Base-by-base conservation (phyloP, 2,329 filamentous ascomycete species). In the Botryotinia calthae region DNA sequence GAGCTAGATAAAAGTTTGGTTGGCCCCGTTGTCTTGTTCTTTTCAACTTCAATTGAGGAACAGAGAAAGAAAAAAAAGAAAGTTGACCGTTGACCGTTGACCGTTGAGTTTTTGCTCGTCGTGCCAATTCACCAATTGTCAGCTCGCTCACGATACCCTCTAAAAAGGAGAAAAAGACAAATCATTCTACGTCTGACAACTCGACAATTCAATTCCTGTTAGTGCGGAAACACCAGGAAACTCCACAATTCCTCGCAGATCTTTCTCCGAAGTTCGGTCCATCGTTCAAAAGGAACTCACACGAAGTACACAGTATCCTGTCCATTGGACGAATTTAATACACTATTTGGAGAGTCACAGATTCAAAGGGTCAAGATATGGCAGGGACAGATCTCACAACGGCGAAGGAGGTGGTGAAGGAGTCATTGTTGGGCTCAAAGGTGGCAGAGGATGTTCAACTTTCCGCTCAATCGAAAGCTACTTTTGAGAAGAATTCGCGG, bases 401-500 rank as follows among this genome's bases (percentile, higher is more conserved):
- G 72, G 79, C 77, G 46, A 81, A 80, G 82, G 90, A 91, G 82
- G 86, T 87, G 75, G 89, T 97, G 82, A 97, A 94, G 85, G 93
- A 95, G 85, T 89, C 88, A 78, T 87, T 97, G 78, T 84, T 96
- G 74, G 94, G 93, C 78, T 81, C 82, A 7, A 84, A 87, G 73
- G 84, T 87, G 77, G 56, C 63, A 7, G 65, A 58, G 42, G 83
- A 85, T 14, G 83, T 86, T 44, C 86, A 91, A 81, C 84, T 95
- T 77, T 94, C 94, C 66, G 86, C 88, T 75, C 91, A 95, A 82
- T 90, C 91, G 76, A 93, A 90, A 83, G 86, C 89, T 73, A 90
- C 90, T 75, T 99, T 98, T 83, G 83, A 90, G 78, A 88, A 88
- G 80, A 86, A 95, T 85, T 93, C 96, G 58, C 84, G 87, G 80